A percentile compares a stretch with the other conserved stretches of the same genome.
Evolutionary conservation across 108 stramenopile genomes (phyloP).

Genomic region (Chaetoceros tenuissimus): DNA sequence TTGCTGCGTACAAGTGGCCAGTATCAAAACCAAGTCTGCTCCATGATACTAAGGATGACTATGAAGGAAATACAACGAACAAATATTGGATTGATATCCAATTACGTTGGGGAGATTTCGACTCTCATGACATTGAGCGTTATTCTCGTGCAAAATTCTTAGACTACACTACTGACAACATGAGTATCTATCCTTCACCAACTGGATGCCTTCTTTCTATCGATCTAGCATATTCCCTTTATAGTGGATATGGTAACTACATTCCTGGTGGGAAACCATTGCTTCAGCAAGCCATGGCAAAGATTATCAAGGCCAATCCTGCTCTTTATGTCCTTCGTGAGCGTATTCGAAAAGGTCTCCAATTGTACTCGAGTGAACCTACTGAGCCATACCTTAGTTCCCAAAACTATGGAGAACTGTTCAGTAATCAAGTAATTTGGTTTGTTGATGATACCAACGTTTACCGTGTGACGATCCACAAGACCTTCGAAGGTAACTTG

Average conservation of each 20-base stretch:
- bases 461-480: conserved; percentile 99
- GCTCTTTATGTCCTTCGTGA: conserved; percentile 99
- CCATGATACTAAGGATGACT: conserved; percentile 95
- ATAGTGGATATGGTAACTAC: conserved; percentile 96
- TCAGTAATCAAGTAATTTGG: conserved; percentile 98
- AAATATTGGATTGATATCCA: conserved; percentile 99
- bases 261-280: conserved; percentile 98
- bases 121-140: conserved; percentile 98
- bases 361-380: conserved; percentile 98
- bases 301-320: conserved; percentile 99
- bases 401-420: conserved; percentile 98
- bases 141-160: conserved; percentile 96
- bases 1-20: conserved; percentile 99
- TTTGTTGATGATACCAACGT: conserved; percentile 99
- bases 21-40: conserved; percentile 94
- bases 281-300: conserved; percentile 98
- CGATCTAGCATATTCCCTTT: conserved; percentile 97
- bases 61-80: conserved; percentile 92
- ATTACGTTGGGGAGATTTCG: conserved; percentile 99
- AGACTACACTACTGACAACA: conserved; percentile 99
- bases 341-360: conserved; percentile 98
- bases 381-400: conserved; percentile 98
- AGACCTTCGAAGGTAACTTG: conserved; percentile 98
- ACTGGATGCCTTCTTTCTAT: conserved; percentile 93
- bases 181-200: conserved; percentile 98